phyloP scores from a whole-genome alignment of 2,329 filamentous ascomycete genomes.

The Corynespora cassiicola region DNA sequence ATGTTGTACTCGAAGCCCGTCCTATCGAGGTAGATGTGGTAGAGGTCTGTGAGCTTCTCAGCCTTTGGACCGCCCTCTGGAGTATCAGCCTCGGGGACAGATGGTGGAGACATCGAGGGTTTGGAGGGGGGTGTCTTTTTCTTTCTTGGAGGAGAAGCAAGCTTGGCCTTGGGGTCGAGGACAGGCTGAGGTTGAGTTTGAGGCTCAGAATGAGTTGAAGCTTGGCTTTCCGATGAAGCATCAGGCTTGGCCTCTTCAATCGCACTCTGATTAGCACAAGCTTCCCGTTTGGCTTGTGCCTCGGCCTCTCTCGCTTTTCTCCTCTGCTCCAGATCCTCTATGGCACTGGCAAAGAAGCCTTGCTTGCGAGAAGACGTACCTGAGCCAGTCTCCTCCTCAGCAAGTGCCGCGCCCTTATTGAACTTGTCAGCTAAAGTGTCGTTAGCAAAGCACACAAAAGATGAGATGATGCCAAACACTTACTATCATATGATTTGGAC shows the following conservation, averaged over 20 bases:
- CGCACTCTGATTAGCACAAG: conserved; percentile 7
- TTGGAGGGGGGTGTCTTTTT: conserved; percentile 8
- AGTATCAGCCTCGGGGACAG: conserved; percentile 17
- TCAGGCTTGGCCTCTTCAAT: conserved; percentile 1
- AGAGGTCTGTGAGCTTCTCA: conserved; percentile 58
- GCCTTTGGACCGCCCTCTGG: conserved; percentile 2
- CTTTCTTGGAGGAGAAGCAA: too few species aligned
- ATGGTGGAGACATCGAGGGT: conserved; percentile 1
- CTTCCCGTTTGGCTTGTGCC: too few species aligned
- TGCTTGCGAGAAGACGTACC: conserved; percentile 41
- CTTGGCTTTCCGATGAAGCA: not conserved
- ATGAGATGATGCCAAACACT: conserved; percentile 5
- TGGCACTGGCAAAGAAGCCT: conserved; percentile 34
- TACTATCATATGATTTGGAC: conserved; percentile 33
- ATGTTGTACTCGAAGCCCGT: conserved; percentile 70
- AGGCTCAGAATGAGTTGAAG: not conserved
- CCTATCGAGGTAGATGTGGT: conserved; percentile 69
- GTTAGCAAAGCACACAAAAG: conserved; percentile 1
- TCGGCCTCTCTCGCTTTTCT: conserved; percentile 26
- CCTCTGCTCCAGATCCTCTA: conserved; percentile 26
- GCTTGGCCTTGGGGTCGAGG: not conserved
- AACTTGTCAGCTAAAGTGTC: conserved; percentile 35
- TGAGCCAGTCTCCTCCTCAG: conserved; percentile 37
- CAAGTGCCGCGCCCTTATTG: conserved; percentile 36
- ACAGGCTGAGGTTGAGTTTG: not conserved